Evolutionary conservation across 2,329 filamentous ascomycete species (phyloP).

Genomic region (Chaetomium globosum): DNA sequence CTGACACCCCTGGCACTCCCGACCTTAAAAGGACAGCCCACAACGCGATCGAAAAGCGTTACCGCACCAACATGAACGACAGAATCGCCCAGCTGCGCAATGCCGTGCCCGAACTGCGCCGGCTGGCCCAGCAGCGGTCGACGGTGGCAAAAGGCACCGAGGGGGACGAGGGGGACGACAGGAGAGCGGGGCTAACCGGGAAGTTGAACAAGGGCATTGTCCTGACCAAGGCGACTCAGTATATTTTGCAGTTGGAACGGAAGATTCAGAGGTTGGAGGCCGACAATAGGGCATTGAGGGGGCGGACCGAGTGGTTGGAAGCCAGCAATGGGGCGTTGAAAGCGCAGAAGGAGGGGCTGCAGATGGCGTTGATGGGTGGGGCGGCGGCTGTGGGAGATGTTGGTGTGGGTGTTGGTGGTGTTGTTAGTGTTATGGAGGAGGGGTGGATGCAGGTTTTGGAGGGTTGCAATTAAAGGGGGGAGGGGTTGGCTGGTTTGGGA

Average conservation of each 20-base stretch:
- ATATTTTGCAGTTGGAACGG: slow-evolving; percentile 43
- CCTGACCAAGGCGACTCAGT: slow-evolving; percentile 47
- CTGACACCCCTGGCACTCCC: slow-evolving; percentile 7
- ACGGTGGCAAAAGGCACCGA: slow-evolving; percentile 39
- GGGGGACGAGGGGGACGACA: slow-evolving; percentile 39
- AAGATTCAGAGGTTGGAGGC: slow-evolving; percentile 46
- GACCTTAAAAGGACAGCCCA: slow-evolving; percentile 73
- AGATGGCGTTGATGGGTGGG: slow-evolving; percentile 41
- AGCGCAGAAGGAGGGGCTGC: slow-evolving; percentile 40
- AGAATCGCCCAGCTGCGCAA: slow-evolving; percentile 77
- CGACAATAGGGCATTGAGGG: slow-evolving; percentile 51
- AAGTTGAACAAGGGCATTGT: slow-evolving; percentile 51
- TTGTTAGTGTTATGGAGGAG: slow-evolving; percentile 16
- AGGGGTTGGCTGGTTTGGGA: neutral
- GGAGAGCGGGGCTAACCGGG: slow-evolving; percentile 19
- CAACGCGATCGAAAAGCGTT: slow-evolving; percentile 84
- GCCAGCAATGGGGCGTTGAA: slow-evolving; percentile 52
- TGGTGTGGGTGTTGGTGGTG: slow-evolving; percentile 20
- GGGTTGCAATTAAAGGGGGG: slow-evolving; percentile 5
- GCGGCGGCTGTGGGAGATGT: slow-evolving; percentile 5
- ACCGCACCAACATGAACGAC: slow-evolving; percentile 80
- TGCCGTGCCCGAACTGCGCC: slow-evolving; percentile 61
- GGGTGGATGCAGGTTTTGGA: neutral
- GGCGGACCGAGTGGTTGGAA: slow-evolving; percentile 40
- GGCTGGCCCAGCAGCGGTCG: slow-evolving; percentile 45